These are phyloP conservation scores for Cladosporium sp. DNA, from an alignment of 2,329 filamentous ascomycete species.

Conservation along the genomic window DNA sequence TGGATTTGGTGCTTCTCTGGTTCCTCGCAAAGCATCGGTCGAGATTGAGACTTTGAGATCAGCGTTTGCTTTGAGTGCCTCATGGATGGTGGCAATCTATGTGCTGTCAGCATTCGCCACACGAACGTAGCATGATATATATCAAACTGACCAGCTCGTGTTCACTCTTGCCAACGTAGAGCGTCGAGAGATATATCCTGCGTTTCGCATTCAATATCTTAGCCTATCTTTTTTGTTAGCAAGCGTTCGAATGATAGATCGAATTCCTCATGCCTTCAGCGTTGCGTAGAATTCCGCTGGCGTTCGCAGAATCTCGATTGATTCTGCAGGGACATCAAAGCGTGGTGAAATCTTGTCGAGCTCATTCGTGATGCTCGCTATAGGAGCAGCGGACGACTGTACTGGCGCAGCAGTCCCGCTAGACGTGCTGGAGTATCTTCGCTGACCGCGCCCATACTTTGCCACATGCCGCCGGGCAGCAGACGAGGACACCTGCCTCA, in stretches of 20 bases:
- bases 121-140: not conserved
- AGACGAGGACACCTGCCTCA: constrained; percentile 25
- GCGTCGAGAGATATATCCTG: constrained; percentile 88
- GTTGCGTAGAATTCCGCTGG: constrained; percentile 90
- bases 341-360: constrained; percentile 88
- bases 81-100: constrained; percentile 73
- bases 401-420: constrained; percentile 21
- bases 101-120: not conserved
- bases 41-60: constrained; percentile 82
- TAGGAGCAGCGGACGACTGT: constrained; percentile 47
- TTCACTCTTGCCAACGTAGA: constrained; percentile 95
- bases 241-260: not conserved
- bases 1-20: constrained; percentile 80
- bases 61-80: constrained; percentile 73
- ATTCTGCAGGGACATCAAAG: constrained; percentile 79
- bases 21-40: constrained; percentile 88
- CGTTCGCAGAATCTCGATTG: constrained; percentile 76
- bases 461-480: constrained; percentile 6
- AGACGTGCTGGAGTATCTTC: constrained; percentile 31
- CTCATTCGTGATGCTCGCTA: constrained; percentile 68
- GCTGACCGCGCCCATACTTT: constrained; percentile 24
- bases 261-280: constrained; percentile 66
- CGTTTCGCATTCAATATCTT: constrained; percentile 79
- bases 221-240: constrained; percentile 49
- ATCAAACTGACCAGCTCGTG: constrained; percentile 67